Percentiles rank a stretch among this genome's conserved stretches.
phyloP scores from a whole-genome alignment of 345 rosid genomes.

The Citrus medica region DNA sequence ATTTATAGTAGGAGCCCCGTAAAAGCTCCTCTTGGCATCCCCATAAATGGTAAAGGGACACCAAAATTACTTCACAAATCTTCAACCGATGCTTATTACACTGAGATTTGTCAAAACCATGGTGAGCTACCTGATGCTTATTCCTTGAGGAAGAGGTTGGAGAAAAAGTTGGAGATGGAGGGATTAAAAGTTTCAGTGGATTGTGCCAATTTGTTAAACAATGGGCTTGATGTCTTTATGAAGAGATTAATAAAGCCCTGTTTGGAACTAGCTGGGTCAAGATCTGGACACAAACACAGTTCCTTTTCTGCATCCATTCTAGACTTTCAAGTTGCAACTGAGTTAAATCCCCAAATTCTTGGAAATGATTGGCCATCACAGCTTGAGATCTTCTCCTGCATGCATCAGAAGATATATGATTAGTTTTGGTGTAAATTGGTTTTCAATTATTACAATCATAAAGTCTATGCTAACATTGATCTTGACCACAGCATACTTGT shows the following conservation, averaged over 20 bases:
- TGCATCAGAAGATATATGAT: constrained; percentile 27
- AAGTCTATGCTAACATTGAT: constrained; percentile 19
- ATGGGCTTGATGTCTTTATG: constrained; percentile 51
- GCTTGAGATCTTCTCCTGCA: constrained; percentile 45
- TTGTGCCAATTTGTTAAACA: constrained; percentile 50
- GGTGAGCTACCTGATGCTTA: constrained; percentile 58
- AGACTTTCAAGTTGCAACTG: constrained; percentile 64
- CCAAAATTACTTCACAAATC: constrained; percentile 24
- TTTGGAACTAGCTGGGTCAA: constrained; percentile 47
- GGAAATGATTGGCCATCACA: constrained; percentile 57
- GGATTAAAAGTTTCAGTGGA: constrained; percentile 52
- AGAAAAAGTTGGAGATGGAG: constrained; percentile 37
- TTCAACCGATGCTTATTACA: background rate
- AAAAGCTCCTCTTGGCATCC: constrained; percentile 67
- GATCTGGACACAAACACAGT: constrained; percentile 22
- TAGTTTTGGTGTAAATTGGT: background rate
- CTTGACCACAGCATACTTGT: constrained; percentile 10
- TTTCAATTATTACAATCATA: constrained; percentile 4
- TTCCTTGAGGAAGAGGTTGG: constrained; percentile 52
- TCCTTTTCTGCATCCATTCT: constrained; percentile 34
- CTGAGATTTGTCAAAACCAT: constrained; percentile 36
- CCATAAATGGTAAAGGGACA: constrained; percentile 27
- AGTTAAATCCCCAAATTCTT: constrained; percentile 48
- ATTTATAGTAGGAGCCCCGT: constrained; percentile 57
- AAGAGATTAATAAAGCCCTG: constrained; percentile 69